Percentiles rank a stretch among this genome's conserved stretches.
phyloP scores from a whole-genome alignment of 495 filamentous ascomycete genomes.

The Glarea lozoyensis region DNA sequence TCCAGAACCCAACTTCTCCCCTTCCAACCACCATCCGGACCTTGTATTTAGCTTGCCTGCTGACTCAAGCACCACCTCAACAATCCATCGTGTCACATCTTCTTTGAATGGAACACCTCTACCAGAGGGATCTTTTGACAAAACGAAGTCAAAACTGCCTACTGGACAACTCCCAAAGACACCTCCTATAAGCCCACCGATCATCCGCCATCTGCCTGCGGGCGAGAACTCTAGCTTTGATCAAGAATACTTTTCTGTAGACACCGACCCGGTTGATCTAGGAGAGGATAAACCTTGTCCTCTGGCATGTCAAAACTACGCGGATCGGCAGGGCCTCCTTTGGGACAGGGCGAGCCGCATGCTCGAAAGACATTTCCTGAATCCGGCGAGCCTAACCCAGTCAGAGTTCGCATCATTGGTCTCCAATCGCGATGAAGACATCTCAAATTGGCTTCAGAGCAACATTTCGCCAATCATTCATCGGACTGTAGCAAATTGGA shows the following conservation, averaged over 20 bases:
- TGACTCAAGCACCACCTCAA: too few relatives aligned
- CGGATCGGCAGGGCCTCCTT: background rate
- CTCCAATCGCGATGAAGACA: background rate
- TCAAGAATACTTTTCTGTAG: too few relatives aligned
- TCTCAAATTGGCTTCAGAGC: constrained; percentile 1
- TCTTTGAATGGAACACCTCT: too few relatives aligned
- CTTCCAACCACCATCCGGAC: too few relatives aligned
- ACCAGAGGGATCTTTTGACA: too few relatives aligned
- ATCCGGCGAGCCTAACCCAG: constrained; percentile 4
- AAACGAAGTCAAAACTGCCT: too few relatives aligned
- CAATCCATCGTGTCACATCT: too few relatives aligned
- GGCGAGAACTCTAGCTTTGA: too few relatives aligned
- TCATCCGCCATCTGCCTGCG: background rate
- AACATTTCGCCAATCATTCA: background rate
- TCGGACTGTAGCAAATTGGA: constrained; percentile 3
- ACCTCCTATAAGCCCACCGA: background rate
- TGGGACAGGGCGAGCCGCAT: background rate
- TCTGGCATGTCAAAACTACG: constrained; percentile 1
- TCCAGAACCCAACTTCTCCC: too few relatives aligned
- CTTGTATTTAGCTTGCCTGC: too few relatives aligned
- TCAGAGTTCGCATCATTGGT: constrained; percentile 7
- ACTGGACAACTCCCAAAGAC: too few relatives aligned
- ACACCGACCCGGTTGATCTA: background rate
- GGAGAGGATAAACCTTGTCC: background rate
- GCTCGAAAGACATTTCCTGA: constrained; percentile 1